Base-by-base conservation (phyloP, 306 rosid genomes). In the Cucurbita maxima region DNA sequence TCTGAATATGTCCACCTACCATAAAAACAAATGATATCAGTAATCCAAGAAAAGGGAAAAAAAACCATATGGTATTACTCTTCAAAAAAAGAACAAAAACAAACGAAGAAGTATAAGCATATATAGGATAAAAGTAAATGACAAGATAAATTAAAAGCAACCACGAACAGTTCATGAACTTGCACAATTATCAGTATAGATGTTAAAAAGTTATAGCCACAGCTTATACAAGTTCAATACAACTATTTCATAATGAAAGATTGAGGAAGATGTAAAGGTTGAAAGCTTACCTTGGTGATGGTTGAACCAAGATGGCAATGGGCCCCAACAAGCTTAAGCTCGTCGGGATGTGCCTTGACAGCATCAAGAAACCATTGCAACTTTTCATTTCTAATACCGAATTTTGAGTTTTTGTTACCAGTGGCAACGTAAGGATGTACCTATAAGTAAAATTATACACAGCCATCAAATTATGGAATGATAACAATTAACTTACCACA, bases 221-320 rank as follows among this genome's bases (percentile, higher is more conserved):
- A 10, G 25, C 34, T n/a, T 18, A 63, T 30, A 58, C 41, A 58
- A 59, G 51, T n/a, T 40, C 50, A 40, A 38, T 37, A 14, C 34
- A 63, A n/a, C 9, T 69, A 69, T 15, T 68, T 69, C 52, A 3
- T 6, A 68, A 45, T 6, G n/a, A 11, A 7, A 14, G 41, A 48
- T 69, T 14, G 14, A 25, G 41, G 44, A 48, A 69, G 36, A 25
- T 14, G 73, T 2, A 48, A 25, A 1, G 14, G 73, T 69, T 47
- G 16, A 40, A 67, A 50, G 79, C 76, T 36, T 76, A 90, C 98
- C 98, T 90, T 90, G 73, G 97, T 89, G 76, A 90, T 90, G 77
- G 98, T 94, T 77, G 98, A 94, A 52, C 96, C 97, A 62, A 90
- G 98, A 87, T 90, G 98, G 79, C 97, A 94, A 79, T 94, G 98